phyloP scores from a whole-genome alignment of 306 rosid genomes.

The Leucaena leucocephala region DNA sequence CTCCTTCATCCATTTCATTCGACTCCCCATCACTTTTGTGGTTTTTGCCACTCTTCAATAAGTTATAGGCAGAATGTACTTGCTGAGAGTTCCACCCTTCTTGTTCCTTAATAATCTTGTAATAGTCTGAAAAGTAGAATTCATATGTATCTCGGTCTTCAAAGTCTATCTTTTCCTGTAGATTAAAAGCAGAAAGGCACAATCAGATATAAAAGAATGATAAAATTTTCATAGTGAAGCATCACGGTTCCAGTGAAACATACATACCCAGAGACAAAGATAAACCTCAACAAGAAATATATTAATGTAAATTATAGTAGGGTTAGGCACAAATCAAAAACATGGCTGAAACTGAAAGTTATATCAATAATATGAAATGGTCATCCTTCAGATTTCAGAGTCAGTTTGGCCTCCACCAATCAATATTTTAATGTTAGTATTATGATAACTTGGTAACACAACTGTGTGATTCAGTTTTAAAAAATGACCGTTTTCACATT shows the following conservation, averaged over 20 bases:
- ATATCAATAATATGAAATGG: background rate
- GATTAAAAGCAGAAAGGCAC: conserved; percentile 31
- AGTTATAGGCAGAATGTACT: conserved; percentile 40
- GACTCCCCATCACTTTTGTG: conserved; percentile 37
- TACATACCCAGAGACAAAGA: background rate
- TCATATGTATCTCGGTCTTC: conserved; percentile 56
- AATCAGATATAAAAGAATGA: conserved; percentile 20
- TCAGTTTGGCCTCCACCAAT: background rate
- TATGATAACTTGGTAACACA: background rate
- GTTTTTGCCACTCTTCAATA: conserved; percentile 47
- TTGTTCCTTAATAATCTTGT: conserved; percentile 52
- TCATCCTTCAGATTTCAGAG: background rate
- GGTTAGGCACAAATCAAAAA: background rate
- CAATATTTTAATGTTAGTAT: background rate
- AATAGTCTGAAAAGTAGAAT: conserved; percentile 58
- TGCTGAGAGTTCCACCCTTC: conserved; percentile 54
- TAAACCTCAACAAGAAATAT: background rate
- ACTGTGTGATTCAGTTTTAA: background rate
- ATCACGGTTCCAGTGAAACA: background rate
- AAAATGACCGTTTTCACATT: conserved; percentile 4
- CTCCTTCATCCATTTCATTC: conserved; percentile 38
- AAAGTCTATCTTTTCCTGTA: conserved; percentile 62
- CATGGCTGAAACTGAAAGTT: background rate
- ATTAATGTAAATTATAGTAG: background rate
- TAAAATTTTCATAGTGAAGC: background rate